Evolutionary conservation across 2,329 filamentous ascomycete genomes (phyloP).

Genomic region (Berkeleyomyces basicola): DNA sequence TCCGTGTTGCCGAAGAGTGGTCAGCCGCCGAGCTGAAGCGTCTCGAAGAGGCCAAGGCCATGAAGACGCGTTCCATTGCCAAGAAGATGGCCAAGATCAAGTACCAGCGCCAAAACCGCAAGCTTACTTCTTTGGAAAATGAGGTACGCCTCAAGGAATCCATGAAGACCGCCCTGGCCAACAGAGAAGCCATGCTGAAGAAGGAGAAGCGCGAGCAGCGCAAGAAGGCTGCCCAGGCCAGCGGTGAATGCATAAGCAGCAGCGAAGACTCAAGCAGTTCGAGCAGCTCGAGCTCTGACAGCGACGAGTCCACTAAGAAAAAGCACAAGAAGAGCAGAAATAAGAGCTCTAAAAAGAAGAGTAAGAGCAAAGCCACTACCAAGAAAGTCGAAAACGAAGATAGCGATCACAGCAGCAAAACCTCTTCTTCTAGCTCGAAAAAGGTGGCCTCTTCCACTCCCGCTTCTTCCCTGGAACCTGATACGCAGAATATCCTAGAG

Average conservation of each 20-base stretch:
- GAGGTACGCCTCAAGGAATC: conserved; percentile 7
- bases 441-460: not conserved
- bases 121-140: conserved; percentile 3
- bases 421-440: not conserved
- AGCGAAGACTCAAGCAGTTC: not conserved
- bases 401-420: not conserved
- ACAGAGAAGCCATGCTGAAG: not conserved
- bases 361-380: not conserved
- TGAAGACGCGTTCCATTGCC: not conserved
- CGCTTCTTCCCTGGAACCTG: not conserved
- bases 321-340: not conserved
- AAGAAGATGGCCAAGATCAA: not conserved
- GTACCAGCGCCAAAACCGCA: conserved; percentile 1
- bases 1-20: conserved; percentile 28
- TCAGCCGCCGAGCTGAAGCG: conserved; percentile 3
- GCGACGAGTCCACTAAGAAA: not conserved
- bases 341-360: not conserved
- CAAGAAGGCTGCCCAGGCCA: not conserved
- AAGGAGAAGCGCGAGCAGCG: conserved; percentile 1
- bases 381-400: not conserved
- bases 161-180: conserved; percentile 2
- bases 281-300: not conserved
- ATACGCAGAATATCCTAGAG: not conserved
- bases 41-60: conserved; percentile 2
- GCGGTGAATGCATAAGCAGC: not conserved